Conservation (phyloP, 805 yeast genomes). For the Jamesozyma piceae region DNA sequence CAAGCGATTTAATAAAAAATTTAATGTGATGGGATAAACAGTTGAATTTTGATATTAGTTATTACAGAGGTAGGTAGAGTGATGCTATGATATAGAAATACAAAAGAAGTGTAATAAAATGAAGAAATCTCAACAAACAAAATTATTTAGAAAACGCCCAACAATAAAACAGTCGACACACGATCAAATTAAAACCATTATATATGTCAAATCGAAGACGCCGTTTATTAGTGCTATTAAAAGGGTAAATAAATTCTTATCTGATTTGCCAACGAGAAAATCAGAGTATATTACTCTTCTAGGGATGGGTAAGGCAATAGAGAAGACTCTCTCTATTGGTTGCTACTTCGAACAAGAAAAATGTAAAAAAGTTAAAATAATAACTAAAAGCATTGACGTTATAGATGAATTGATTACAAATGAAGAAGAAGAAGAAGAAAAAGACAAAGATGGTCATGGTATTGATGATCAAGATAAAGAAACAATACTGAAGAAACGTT, state of each 20-base stretch:
- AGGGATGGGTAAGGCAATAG: conserved; percentile 73
- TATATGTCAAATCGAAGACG: conserved; percentile 54
- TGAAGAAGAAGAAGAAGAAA: conserved; percentile 25
- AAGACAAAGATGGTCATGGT: too few species aligned
- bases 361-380: conserved; percentile 45
- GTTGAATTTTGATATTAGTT: too few species aligned
- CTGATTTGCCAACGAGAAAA: conserved; percentile 26
- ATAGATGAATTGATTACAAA: conserved; percentile 51
- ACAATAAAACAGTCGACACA: conserved; percentile 29
- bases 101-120: too few species aligned
- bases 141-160: conserved; percentile 13
- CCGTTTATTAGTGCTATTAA: conserved; percentile 70
- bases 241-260: conserved; percentile 45
- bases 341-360: conserved; percentile 45
- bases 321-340: conserved; percentile 53
- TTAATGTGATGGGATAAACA: neutral
- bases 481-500: conserved; percentile 29
- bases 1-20: neutral
- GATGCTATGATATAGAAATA: too few species aligned
- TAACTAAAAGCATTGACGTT: conserved; percentile 58
- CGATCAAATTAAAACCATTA: conserved; percentile 39
- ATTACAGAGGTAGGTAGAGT: too few species aligned
- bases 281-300: conserved; percentile 45
- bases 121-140: neutral
- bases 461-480: conserved; percentile 29